Evolutionary conservation across 768 basidiomycete genomes (phyloP), one percentile per base, ranked within the genome.

Genomic region (Boletus rex-veris): DNA sequence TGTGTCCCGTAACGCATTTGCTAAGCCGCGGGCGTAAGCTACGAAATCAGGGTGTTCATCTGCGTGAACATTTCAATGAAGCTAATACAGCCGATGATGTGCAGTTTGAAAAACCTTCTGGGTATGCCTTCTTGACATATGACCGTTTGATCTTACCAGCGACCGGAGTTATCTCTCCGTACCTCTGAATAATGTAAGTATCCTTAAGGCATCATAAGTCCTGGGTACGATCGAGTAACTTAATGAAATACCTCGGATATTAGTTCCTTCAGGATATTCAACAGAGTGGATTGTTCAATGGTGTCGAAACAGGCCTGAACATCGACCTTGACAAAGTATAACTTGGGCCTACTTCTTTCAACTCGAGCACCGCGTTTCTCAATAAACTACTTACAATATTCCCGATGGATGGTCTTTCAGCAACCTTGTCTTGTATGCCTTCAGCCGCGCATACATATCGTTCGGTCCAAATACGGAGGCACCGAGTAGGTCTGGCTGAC

Each of bases 241-340:
- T 15, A 9, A 28, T 10, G 18, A 43, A 26, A 28, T 54, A 88
- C 92, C 74, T 91, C 84, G 1, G 85, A 83, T 45, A 99, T 75
- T 4, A 98, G 64, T 3, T 82, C 73, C 10, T 80, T 77, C 26
- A 98, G 70, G 36, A 99, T 90, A 37, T 81, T 76, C 31, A 98
- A 71, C 41, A 99, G 72, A 62, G 87, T 94, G 8, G 81, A 77
- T 69, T 98, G 97, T 33, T 92, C 85, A 53, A 98, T 98, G 0
- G 90, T 92, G 71, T 99, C 97, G 75, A 98, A 99, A 61, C 94
- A 97, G 7, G 96, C 87, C 56, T 88, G 88, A 16, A 98, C 93
- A 65, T 99, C 97, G 24, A 97, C 83, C 70, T 99, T 99, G 47
- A 94, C 95, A 62, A 99, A 96, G 70, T 94, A 98, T 7, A 98